phyloP scores from a whole-genome alignment of 345 rosid species.

The Punica granatum region DNA sequence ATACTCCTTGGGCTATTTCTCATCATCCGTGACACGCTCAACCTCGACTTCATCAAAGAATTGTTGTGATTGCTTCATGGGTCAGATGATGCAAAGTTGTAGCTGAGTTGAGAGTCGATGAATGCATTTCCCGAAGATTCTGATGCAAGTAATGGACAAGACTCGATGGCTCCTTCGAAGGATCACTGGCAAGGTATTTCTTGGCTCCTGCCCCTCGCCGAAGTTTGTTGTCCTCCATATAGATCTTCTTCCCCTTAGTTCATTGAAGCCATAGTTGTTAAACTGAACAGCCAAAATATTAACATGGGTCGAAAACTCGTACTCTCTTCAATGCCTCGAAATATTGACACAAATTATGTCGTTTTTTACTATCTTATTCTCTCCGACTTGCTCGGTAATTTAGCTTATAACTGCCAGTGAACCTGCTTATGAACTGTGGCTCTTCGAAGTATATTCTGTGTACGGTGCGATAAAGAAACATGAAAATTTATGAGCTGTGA shows the following conservation, averaged over 20 bases:
- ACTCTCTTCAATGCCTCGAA: neutral
- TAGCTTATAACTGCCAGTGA: neutral
- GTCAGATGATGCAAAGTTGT: neutral
- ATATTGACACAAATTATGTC: too few relatives aligned
- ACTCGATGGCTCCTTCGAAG: neutral
- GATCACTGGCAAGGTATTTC: neutral
- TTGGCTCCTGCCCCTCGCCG: neutral
- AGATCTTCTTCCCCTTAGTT: neutral
- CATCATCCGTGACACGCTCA: conserved; percentile 76
- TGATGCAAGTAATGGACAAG: conserved; percentile 1
- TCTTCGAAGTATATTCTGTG: neutral
- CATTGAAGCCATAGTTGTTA: neutral
- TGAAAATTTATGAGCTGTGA: neutral
- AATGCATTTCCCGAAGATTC: neutral
- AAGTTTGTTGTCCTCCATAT: too few relatives aligned
- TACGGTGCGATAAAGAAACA: neutral
- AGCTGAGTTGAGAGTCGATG: neutral
- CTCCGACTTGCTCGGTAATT: neutral
- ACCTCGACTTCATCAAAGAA: conserved; percentile 76
- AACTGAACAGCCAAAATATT: neutral
- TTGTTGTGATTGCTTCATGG: conserved; percentile 39
- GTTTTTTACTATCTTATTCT: neutral
- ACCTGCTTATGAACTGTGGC: neutral
- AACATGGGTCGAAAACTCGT: neutral
- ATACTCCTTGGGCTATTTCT: conserved; percentile 74